phyloP scores from a whole-genome alignment of 306 rosid genomes.

The Gastrolobium bilobum region DNA sequence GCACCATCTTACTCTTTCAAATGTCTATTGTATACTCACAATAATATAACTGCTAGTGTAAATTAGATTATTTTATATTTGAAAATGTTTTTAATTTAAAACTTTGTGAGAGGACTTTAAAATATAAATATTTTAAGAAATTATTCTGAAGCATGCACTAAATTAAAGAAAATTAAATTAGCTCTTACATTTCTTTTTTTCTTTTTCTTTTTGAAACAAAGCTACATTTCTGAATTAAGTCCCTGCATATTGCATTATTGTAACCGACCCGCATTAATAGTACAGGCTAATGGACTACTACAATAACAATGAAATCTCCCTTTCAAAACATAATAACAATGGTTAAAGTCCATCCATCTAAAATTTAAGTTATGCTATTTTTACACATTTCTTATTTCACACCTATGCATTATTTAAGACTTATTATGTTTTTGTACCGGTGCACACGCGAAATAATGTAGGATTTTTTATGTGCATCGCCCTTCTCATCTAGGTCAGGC shows the following conservation, averaged over 20 bases:
- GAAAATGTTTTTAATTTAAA: too few relatives aligned
- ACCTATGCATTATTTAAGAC: neutral
- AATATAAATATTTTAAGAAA: too few relatives aligned
- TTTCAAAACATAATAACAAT: conserved; percentile 24
- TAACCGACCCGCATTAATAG: neutral
- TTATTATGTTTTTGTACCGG: too few relatives aligned
- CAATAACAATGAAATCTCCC: neutral
- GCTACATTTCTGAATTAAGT: neutral
- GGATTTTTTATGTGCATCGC: too few relatives aligned
- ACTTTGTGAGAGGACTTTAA: too few relatives aligned
- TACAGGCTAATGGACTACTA: conserved; percentile 4
- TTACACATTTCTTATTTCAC: neutral
- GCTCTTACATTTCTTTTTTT: neutral
- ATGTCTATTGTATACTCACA: neutral
- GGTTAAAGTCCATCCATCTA: neutral
- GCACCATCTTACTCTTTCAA: neutral
- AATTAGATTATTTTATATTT: too few relatives aligned
- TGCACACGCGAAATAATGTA: too few relatives aligned
- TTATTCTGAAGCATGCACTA: too few relatives aligned
- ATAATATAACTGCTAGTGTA: too few relatives aligned
- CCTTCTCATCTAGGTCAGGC: neutral
- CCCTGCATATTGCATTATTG: conserved; percentile 10
- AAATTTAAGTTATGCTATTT: conserved; percentile 8
- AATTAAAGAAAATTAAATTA: neutral
- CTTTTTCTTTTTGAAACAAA: too few relatives aligned